These are phyloP conservation scores for Amylostereum areolatum DNA, from an alignment of 1,284 basidiomycete genomes.

Conservation along the genomic window DNA sequence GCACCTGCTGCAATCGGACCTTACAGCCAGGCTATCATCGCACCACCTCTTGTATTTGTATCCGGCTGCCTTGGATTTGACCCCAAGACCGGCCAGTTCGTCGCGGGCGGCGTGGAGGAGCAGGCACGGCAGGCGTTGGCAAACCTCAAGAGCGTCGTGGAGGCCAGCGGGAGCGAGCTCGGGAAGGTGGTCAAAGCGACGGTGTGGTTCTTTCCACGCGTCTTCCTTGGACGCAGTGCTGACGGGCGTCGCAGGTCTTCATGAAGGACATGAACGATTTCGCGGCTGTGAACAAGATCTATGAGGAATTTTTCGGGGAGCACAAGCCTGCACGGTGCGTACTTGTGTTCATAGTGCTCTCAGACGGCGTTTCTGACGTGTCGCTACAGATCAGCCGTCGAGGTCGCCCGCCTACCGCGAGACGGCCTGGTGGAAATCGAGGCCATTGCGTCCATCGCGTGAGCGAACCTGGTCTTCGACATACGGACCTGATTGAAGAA, in stretches of 20 bases:
- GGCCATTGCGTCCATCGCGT: constrained; percentile 52
- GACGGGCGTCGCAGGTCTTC: constrained; percentile 59
- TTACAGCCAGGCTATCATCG: constrained; percentile 86
- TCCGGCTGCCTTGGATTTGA: constrained; percentile 90
- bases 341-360: not conserved
- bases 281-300: constrained; percentile 73
- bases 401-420: constrained; percentile 73
- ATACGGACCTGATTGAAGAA: too few species aligned
- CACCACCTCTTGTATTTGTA: constrained; percentile 82
- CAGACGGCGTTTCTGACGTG: not conserved
- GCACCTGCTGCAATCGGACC: constrained; percentile 87
- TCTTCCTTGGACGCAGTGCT: not conserved
- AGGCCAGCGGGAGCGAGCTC: constrained; percentile 74
- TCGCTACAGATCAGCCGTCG: constrained; percentile 59
- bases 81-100: constrained; percentile 70
- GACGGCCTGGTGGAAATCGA: constrained; percentile 91
- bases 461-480: not conserved
- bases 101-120: constrained; percentile 70
- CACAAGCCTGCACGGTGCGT: constrained; percentile 80
- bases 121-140: constrained; percentile 84
- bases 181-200: constrained; percentile 84
- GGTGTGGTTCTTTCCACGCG: constrained; percentile 34
- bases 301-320: constrained; percentile 77
- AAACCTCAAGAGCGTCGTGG: constrained; percentile 82
- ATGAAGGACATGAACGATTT: constrained; percentile 93